Percentiles rank a stretch among this genome's conserved stretches.
These are phyloP conservation scores for Haematococcus sp. DNA, from an alignment of 139 green algal species.

Conservation along the genomic window DNA sequence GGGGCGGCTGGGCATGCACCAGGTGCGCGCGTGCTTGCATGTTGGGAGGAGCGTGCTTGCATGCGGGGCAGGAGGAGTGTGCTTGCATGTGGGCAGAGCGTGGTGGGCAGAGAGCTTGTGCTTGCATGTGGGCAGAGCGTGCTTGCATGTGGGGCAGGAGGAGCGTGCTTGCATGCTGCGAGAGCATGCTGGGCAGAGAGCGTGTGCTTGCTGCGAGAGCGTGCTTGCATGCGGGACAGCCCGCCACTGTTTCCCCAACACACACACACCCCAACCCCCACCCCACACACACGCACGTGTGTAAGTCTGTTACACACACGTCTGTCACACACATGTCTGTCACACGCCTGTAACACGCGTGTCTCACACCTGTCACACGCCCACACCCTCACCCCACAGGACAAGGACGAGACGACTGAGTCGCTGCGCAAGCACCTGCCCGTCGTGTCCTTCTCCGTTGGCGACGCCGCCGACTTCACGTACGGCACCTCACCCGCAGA, in stretches of 20 bases:
- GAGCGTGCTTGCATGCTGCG: too few relatives aligned
- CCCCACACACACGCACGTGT: too few relatives aligned
- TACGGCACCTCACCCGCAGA: conserved; percentile 25
- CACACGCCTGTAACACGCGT: too few relatives aligned
- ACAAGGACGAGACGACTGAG: conserved; percentile 57
- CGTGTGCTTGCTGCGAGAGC: too few relatives aligned
- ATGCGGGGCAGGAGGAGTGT: background rate
- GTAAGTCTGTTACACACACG: background rate
- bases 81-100: background rate
- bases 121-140: too few relatives aligned
- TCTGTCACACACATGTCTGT: background rate
- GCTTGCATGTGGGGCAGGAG: too few relatives aligned
- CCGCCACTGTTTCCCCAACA: too few relatives aligned
- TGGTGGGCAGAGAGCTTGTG: too few relatives aligned
- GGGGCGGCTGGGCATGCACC: conserved; percentile 58
- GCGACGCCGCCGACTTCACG: conserved; percentile 56
- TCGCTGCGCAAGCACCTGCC: conserved; percentile 39
- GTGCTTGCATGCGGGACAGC: too few relatives aligned
- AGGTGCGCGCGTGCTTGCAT: conserved; percentile 23
- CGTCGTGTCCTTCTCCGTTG: conserved; percentile 62
- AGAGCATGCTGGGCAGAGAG: too few relatives aligned
- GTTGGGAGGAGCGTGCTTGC: background rate
- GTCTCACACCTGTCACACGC: too few relatives aligned
- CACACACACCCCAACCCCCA: too few relatives aligned
- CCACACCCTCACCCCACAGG: conserved; percentile 23